phyloP scores from a whole-genome alignment of 805 yeast species.

The Pichia rugopelliculosa region DNA sequence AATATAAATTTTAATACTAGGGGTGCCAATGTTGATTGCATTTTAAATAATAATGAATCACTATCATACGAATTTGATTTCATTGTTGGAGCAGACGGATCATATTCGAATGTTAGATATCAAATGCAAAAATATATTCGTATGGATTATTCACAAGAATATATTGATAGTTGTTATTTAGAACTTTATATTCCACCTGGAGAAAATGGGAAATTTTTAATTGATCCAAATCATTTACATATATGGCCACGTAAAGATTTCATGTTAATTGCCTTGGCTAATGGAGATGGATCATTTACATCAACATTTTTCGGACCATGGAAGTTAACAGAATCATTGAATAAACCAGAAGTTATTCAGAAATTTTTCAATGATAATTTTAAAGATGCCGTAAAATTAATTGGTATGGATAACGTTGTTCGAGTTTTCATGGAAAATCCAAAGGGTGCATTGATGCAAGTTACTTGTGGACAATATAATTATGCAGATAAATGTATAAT shows the following conservation, averaged over 20 bases:
- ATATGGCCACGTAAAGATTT: slow-evolving; percentile 86
- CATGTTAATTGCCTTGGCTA: slow-evolving; percentile 88
- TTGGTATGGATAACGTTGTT: slow-evolving; percentile 46
- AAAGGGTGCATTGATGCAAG: slow-evolving; percentile 69
- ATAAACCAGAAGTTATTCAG: slow-evolving; percentile 32
- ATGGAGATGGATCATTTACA: slow-evolving; percentile 79
- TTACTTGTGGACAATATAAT: slow-evolving; percentile 65
- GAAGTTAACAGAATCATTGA: slow-evolving; percentile 48
- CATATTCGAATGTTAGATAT: slow-evolving; percentile 64
- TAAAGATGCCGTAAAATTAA: slow-evolving; percentile 64
- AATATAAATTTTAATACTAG: slow-evolving; percentile 21
- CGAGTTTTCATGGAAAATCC: slow-evolving; percentile 54
- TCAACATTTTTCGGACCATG: slow-evolving; percentile 85
- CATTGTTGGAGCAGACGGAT: slow-evolving; percentile 81
- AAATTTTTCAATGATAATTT: slow-evolving; percentile 55
- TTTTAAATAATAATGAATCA: slow-evolving; percentile 1
- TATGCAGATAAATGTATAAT: slow-evolving; percentile 54
- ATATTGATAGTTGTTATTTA: slow-evolving; percentile 75
- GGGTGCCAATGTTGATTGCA: slow-evolving; percentile 7
- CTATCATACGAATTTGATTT: slow-evolving; percentile 38
- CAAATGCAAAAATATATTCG: slow-evolving; percentile 60
- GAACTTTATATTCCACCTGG: slow-evolving; percentile 71
- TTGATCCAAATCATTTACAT: slow-evolving; percentile 74
- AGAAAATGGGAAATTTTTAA: slow-evolving; percentile 34
- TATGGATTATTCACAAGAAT: slow-evolving; percentile 68